Evolutionary conservation across 2,329 filamentous ascomycete genomes (phyloP).

Genomic region (Colletotrichum godetiae): DNA sequence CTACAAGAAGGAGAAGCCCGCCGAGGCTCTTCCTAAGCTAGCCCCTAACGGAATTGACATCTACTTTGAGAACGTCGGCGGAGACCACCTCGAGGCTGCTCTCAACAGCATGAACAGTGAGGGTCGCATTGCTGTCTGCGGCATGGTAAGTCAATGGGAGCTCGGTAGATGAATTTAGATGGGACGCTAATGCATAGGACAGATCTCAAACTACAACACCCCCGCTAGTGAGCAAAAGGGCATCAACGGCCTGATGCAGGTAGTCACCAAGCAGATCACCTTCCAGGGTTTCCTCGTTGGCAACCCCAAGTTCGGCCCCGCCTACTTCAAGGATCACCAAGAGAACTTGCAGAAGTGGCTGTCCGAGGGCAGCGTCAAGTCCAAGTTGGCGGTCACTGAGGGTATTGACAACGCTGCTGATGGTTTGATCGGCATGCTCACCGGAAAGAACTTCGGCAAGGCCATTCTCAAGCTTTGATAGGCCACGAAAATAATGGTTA

Average conservation of each 20-base stretch:
- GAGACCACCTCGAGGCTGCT: slow-evolving; percentile 61
- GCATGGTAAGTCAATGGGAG: slow-evolving; percentile 64
- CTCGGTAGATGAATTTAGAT: too few species aligned
- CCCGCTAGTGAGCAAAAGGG: slow-evolving; percentile 66
- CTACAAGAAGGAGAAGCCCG: slow-evolving; percentile 84
- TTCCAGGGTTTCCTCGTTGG: slow-evolving; percentile 84
- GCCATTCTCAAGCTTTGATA: slow-evolving; percentile 73
- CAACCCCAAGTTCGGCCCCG: slow-evolving; percentile 74
- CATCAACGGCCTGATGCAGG: slow-evolving; percentile 71
- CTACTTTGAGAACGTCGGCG: slow-evolving; percentile 67
- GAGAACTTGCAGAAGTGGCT: slow-evolving; percentile 82
- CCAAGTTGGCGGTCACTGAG: slow-evolving; percentile 73
- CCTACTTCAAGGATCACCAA: slow-evolving; percentile 77
- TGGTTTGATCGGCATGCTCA: slow-evolving; percentile 78
- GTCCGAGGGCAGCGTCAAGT: slow-evolving; percentile 80
- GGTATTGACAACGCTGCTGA: slow-evolving; percentile 83
- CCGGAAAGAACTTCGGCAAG: slow-evolving; percentile 89
- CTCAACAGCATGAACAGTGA: slow-evolving; percentile 63
- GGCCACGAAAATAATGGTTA: neutral
- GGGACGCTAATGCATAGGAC: neutral
- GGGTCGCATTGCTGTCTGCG: slow-evolving; percentile 74
- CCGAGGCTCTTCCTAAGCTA: slow-evolving; percentile 75
- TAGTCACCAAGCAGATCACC: slow-evolving; percentile 75
- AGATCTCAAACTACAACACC: slow-evolving; percentile 80
- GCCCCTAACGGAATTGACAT: slow-evolving; percentile 83